Evolutionary conservation across 2,329 filamentous ascomycete species (phyloP).

Genomic region (Colletotrichum lini): DNA sequence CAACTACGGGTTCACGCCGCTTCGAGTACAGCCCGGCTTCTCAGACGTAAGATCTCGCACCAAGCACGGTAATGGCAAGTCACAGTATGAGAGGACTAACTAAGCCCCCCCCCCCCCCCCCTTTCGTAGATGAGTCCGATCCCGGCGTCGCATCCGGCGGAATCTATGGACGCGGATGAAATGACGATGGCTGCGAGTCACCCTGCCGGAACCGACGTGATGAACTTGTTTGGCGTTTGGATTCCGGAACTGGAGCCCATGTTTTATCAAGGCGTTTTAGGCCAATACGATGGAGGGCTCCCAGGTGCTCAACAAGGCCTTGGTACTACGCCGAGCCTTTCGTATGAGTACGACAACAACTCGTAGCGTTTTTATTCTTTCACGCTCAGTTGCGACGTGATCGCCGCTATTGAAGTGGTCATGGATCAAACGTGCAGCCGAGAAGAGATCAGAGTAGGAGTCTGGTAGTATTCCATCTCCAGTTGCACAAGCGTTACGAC

Average conservation of each 20-base stretch:
- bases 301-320: not conserved
- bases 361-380: too few relatives aligned
- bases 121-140: slow-evolving; percentile 17
- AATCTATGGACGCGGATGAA: slow-evolving; percentile 40
- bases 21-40: not conserved
- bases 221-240: slow-evolving; percentile 46
- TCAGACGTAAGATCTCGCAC: not conserved
- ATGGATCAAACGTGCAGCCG: too few relatives aligned
- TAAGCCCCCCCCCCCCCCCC: too few relatives aligned
- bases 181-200: slow-evolving; percentile 2
- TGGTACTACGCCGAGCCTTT: not conserved
- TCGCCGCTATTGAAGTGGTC: too few relatives aligned
- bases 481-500: too few relatives aligned
- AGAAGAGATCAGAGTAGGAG: too few relatives aligned
- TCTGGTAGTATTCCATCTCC: too few relatives aligned
- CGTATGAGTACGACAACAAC: not conserved
- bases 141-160: slow-evolving; percentile 1
- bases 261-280: slow-evolving; percentile 26
- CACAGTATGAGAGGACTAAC: not conserved
- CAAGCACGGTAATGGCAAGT: not conserved
- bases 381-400: too few relatives aligned
- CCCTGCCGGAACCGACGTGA: slow-evolving; percentile 46
- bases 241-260: slow-evolving; percentile 45
- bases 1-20: not conserved
- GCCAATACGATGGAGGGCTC: slow-evolving; percentile 1